These are phyloP conservation scores for Cyberlindnera samutprakarnensis DNA, from an alignment of 805 yeast species.

Conservation along the genomic window DNA sequence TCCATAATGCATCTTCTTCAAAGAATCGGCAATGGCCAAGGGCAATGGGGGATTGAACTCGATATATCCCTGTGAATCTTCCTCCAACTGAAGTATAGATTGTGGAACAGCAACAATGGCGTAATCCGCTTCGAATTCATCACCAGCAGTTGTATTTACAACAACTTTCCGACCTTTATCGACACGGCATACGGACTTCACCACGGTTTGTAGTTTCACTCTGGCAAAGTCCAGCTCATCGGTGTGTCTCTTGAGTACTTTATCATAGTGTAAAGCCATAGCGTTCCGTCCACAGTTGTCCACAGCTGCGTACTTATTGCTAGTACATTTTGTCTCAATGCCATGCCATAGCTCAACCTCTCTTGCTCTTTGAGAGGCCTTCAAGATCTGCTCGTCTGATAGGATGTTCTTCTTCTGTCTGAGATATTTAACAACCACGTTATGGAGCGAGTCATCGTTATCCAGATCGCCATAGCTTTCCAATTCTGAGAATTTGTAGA, in stretches of 20 bases:
- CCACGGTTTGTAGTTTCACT: slow-evolving; percentile 36
- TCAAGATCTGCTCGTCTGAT: slow-evolving; percentile 41
- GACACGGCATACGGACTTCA: slow-evolving; percentile 29
- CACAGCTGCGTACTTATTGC: slow-evolving; percentile 62
- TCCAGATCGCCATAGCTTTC: slow-evolving; percentile 44
- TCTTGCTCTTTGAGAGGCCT: slow-evolving; percentile 46
- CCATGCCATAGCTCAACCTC: slow-evolving; percentile 78
- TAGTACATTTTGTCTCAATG: slow-evolving; percentile 53
- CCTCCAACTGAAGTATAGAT: slow-evolving; percentile 46
- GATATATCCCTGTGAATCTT: slow-evolving; percentile 36
- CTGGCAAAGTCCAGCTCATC: slow-evolving; percentile 30
- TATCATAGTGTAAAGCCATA: slow-evolving; percentile 48
- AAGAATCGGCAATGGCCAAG: slow-evolving; percentile 30
- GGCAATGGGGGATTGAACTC: slow-evolving; percentile 54
- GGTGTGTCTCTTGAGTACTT: slow-evolving; percentile 39
- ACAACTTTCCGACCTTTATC: slow-evolving; percentile 18
- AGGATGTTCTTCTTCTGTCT: slow-evolving; percentile 38
- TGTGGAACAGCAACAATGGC: slow-evolving; percentile 73
- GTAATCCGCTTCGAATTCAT: slow-evolving; percentile 38
- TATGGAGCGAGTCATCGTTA: slow-evolving; percentile 45
- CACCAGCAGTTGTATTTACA: slow-evolving; percentile 24
- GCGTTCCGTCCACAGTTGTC: slow-evolving; percentile 76
- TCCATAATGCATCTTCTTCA: slow-evolving; percentile 50
- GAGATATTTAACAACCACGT: slow-evolving; percentile 41
- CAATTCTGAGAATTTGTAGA: slow-evolving; percentile 51